phyloP scores from a whole-genome alignment of 257 asterid species.

The Sherardia arvensis region DNA sequence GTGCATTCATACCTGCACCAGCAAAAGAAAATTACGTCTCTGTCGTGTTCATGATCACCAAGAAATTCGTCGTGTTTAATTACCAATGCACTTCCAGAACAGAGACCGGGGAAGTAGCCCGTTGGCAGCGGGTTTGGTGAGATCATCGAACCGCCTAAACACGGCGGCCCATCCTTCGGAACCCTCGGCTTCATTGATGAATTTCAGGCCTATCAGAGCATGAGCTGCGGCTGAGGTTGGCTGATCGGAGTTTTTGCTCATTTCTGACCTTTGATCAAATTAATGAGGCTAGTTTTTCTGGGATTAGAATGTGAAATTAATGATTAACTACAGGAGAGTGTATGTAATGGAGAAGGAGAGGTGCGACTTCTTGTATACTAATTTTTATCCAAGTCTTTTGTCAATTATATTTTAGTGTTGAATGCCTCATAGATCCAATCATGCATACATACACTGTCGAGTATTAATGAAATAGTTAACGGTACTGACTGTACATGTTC shows the following conservation, averaged over 20 bases:
- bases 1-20: conserved; percentile 69
- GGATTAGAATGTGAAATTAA: not conserved
- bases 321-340: not conserved
- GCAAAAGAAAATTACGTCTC: not conserved
- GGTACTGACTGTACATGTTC: too few species aligned
- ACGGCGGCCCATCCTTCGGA: conserved; percentile 65
- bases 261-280: not conserved
- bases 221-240: conserved; percentile 15
- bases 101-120: conserved; percentile 64
- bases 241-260: not conserved
- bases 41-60: too few species aligned
- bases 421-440: too few species aligned
- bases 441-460: too few species aligned
- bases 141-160: conserved; percentile 51
- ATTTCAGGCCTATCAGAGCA: conserved; percentile 75
- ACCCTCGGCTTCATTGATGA: conserved; percentile 67
- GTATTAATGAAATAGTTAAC: too few species aligned
- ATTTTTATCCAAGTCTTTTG: not conserved
- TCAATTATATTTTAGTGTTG: too few species aligned
- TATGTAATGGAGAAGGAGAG: not conserved
- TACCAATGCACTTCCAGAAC: conserved; percentile 87
- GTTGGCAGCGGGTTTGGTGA: conserved; percentile 36
- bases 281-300: not conserved
- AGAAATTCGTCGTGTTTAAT: not conserved
- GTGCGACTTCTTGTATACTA: not conserved